Evolutionary conservation across 2,329 filamentous ascomycete genomes (phyloP).

Genomic region (Cladosporium sp.): DNA sequence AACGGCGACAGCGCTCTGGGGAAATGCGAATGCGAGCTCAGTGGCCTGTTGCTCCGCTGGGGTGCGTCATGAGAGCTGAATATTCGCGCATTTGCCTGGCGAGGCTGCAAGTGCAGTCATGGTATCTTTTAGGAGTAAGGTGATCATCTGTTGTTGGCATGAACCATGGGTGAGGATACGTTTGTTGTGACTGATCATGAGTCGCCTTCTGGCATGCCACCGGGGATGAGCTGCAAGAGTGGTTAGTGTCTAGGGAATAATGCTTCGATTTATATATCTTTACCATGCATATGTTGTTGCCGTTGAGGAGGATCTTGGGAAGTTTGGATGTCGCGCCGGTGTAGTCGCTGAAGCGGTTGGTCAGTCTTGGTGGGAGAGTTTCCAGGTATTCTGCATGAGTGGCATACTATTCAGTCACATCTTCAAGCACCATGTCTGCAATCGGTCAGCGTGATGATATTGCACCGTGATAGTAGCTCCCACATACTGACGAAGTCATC

Average conservation of each 20-base stretch:
- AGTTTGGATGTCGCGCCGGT: constrained; percentile 82
- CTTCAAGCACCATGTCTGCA: constrained; percentile 93
- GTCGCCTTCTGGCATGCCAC: constrained; percentile 21
- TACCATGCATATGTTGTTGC: constrained; percentile 99
- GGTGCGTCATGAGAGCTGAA: too few species aligned
- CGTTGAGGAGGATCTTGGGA: constrained; percentile 90
- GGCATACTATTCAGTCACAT: constrained; percentile 88
- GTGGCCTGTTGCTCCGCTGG: neutral
- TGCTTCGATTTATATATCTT: constrained; percentile 19
- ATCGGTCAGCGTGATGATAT: neutral
- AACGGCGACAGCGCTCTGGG: neutral
- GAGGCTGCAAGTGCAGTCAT: too few species aligned
- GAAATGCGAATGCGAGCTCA: constrained; percentile 4
- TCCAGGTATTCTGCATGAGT: neutral
- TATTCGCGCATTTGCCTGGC: too few species aligned
- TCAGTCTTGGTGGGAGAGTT: neutral
- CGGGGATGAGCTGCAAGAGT: constrained; percentile 20
- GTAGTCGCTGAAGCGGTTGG: constrained; percentile 65
- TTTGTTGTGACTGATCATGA: constrained; percentile 6
- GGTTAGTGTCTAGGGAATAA: neutral
- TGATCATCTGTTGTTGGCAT: neutral
- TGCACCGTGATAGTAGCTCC: neutral
- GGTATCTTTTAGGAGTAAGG: too few species aligned
- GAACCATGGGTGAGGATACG: neutral
- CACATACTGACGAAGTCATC: constrained; percentile 99